Base-by-base conservation (phyloP, 73 alveolate species). In the Urostyla sp. region DNA sequence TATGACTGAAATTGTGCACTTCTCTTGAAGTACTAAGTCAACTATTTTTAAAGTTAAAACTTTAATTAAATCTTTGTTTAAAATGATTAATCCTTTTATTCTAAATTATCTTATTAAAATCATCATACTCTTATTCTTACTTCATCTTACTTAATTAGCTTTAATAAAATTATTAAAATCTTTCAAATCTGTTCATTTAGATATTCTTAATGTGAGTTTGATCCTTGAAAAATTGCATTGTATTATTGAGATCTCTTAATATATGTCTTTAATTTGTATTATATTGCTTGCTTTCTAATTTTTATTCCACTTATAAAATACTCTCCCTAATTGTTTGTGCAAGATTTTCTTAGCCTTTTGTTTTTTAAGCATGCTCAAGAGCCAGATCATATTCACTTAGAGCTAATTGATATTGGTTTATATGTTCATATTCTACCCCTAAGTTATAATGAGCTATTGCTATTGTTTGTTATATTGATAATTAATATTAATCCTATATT, bases 371-470 rank as follows among this genome's bases (percentile, higher is more conserved):
- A 27, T 24, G 27, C 16, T 69, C 67, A 16, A 45, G 18, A 31
- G 52, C 67, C 15, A 16, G 40, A 10, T 45, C 69, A 49, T 46
- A 69, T 8, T 10, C 6, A 21, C 34, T 43, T 4, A 69, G 18
- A 6, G 83, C 83, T 10, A 8, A 26, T 4, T 46, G 3, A 26
- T 36, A 69, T 5, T 26, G 34, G 24, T 46, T 69, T 3, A 48
- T 6, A 49, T 69, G 83, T 35, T 69, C 83, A 69, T 69, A 3
- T 37, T 69, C 83, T 15, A 69, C 83, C 6, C 83, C 83, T 31
- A 48, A 24, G 44, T 69, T 69, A 37, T 48, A 69, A 36, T 69
- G 34, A 49, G 83, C 83, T 10, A 69, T 46, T 20, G 72, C 27
- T 7, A 69, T 6, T 6, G 72, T 46, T 49, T 69, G 31, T 1